Evolutionary conservation across 2,329 filamentous ascomycete genomes (phyloP), one percentile per base, ranked within the genome.

Genomic region (Xylariaceae sp.): DNA sequence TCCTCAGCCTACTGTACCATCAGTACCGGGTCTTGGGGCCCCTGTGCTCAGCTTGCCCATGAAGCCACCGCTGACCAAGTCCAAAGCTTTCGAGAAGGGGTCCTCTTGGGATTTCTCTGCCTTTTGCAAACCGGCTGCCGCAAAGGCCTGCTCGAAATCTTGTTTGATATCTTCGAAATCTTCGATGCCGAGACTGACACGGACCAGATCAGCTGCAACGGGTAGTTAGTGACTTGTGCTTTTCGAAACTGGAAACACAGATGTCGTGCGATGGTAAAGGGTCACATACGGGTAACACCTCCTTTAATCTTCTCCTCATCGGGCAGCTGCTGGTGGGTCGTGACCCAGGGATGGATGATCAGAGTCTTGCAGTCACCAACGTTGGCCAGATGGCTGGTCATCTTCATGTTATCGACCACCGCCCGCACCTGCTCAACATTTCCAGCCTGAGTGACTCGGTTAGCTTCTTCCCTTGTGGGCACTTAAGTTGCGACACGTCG

Each of bases 361-460:
- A 85, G 68, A 9, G 81, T 85, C 65, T 85, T 86, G 21, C 78
- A 78, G 52, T 85, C 82, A 39, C 82, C 82, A 23, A 85, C 81
- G 54, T 86, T 87, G 31, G 83, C 83, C 43, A 87, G 66, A 55
- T 85, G 84, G 13, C 79, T 84, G 47, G 83, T 80, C 53, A 87
- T 63, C 68, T 85, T 83, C 59, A 87, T 80, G 51, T 73, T 74
- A 57, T 87, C 83, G 14, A 86, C 83, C n/a, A 87, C 74, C 6
- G 58, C 54, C 14, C 56, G 50, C 24, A 61, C 56, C 38, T 61
- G 49, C 36, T 61, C 57, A 29, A 61, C 57, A 43, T 57, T 54
- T 24, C 59, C 59, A 11, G 56, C 58, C 54, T 57, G 14, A 15
- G 12, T 27, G 6, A 15, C 11, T 24, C 31, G 8, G 13, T 69